Evolutionary conservation across 202 grass and related monocot genomes (phyloP).

Genomic region (Tripidium arundinaceum): DNA sequence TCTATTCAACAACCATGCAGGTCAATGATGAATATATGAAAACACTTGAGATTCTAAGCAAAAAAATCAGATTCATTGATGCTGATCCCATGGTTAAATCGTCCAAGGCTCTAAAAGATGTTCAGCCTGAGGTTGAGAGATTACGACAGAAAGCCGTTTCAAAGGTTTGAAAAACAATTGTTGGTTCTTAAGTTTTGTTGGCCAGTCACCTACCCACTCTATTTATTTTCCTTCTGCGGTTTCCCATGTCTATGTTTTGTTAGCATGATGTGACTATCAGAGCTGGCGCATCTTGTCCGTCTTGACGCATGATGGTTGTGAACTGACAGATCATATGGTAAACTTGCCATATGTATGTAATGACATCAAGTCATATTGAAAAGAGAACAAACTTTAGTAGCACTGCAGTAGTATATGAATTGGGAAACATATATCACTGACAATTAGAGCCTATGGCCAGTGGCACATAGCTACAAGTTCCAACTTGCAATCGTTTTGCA

Average conservation of each 20-base stretch:
- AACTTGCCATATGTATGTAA: background rate
- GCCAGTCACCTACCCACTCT: background rate
- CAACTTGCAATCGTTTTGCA: background rate
- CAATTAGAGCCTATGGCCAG: background rate
- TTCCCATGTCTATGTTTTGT: background rate
- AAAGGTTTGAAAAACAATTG: constrained; percentile 58
- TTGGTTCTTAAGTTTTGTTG: constrained; percentile 6
- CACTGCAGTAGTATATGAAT: background rate
- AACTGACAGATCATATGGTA: background rate
- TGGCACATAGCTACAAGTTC: background rate
- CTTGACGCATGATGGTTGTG: background rate
- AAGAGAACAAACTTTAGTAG: background rate
- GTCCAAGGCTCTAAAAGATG: constrained; percentile 92
- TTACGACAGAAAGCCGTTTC: constrained; percentile 87
- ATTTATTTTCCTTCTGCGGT: background rate
- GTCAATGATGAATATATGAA: constrained; percentile 97
- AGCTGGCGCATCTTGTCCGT: background rate
- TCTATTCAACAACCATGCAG: constrained; percentile 47
- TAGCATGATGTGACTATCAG: background rate
- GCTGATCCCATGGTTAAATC: constrained; percentile 82
- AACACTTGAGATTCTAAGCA: constrained; percentile 88
- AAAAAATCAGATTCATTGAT: constrained; percentile 91
- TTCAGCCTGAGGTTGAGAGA: constrained; percentile 92
- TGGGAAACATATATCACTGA: background rate
- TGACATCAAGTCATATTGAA: background rate